phyloP scores from a whole-genome alignment of 2,329 filamentous ascomycete genomes.

The Macrophomina pseudophaseolina region DNA sequence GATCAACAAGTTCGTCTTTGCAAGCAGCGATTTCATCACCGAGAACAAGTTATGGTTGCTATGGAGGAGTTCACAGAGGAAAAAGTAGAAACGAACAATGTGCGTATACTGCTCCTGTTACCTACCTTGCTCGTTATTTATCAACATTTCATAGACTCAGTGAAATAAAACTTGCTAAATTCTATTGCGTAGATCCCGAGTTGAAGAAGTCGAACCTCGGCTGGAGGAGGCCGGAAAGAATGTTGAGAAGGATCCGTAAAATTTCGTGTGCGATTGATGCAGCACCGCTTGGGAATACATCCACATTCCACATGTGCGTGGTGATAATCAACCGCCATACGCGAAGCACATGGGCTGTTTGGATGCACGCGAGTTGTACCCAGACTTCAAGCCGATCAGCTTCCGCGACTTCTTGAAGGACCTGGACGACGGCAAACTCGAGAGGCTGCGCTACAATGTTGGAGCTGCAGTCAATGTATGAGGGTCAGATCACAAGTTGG shows the following conservation, averaged over 20 bases:
- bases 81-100: slow-evolving; percentile 30
- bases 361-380: slow-evolving; percentile 59
- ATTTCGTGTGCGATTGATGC: not conserved
- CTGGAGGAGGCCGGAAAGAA: not conserved
- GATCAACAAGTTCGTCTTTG: slow-evolving; percentile 62
- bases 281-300: not conserved
- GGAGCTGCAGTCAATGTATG: no score
- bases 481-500: no score
- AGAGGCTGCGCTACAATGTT: slow-evolving; percentile 1
- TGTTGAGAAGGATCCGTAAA: not conserved
- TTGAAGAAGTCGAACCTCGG: not conserved
- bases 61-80: slow-evolving; percentile 58
- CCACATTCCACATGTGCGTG: slow-evolving; percentile 48
- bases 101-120: not conserved
- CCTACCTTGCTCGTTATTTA: no score
- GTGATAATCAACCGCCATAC: slow-evolving; percentile 59
- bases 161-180: not conserved
- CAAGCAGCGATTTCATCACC: slow-evolving; percentile 53
- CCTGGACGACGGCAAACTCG: not conserved
- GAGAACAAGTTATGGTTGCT: slow-evolving; percentile 54
- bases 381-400: slow-evolving; percentile 47
- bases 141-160: not conserved
- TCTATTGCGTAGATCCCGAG: not conserved
- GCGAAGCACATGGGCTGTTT: slow-evolving; percentile 63
- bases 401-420: slow-evolving; percentile 5